A percentile compares a stretch with the other conserved stretches of the same genome.
These are phyloP conservation scores for Coniophora puteana DNA, from an alignment of 1,284 basidiomycete species.

Conservation along the genomic window DNA sequence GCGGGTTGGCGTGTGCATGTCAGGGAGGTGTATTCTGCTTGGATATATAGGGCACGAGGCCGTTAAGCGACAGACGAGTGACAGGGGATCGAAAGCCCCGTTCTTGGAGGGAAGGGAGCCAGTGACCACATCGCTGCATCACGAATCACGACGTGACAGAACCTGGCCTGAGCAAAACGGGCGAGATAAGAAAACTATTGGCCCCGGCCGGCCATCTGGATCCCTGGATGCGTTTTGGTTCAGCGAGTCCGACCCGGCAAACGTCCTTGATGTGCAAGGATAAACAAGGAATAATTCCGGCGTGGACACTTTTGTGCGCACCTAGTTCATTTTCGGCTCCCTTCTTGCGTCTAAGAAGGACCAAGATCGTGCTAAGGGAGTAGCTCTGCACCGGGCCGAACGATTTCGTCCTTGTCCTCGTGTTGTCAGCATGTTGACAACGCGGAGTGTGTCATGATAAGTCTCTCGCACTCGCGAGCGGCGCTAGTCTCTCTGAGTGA, in stretches of 20 bases:
- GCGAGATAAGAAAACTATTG: constrained; percentile 7
- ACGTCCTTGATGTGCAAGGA: neutral
- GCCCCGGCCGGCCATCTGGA: neutral
- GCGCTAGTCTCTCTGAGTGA: too few species aligned
- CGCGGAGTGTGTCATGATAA: too few species aligned
- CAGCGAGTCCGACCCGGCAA: too few species aligned
- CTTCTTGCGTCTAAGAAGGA: constrained; percentile 19
- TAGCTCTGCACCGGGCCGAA: constrained; percentile 12
- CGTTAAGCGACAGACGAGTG: constrained; percentile 30
- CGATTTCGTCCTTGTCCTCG: constrained; percentile 17
- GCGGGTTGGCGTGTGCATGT: too few species aligned
- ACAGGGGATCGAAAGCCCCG: constrained; percentile 16
- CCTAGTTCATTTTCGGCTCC: constrained; percentile 25
- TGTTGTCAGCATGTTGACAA: constrained; percentile 21
- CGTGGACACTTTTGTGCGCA: constrained; percentile 18
- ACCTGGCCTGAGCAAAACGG: constrained; percentile 9
- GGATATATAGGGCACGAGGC: constrained; percentile 32
- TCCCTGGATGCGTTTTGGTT: too few species aligned
- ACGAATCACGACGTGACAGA: constrained; percentile 8
- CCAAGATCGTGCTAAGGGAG: too few species aligned
- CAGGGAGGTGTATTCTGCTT: too few species aligned
- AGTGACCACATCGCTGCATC: constrained; percentile 11
- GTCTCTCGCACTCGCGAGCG: too few species aligned
- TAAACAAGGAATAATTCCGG: constrained; percentile 13
- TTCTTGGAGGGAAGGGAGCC: neutral